phyloP scores from a whole-genome alignment of 345 rosid species.

The Dovyalis caffra region DNA sequence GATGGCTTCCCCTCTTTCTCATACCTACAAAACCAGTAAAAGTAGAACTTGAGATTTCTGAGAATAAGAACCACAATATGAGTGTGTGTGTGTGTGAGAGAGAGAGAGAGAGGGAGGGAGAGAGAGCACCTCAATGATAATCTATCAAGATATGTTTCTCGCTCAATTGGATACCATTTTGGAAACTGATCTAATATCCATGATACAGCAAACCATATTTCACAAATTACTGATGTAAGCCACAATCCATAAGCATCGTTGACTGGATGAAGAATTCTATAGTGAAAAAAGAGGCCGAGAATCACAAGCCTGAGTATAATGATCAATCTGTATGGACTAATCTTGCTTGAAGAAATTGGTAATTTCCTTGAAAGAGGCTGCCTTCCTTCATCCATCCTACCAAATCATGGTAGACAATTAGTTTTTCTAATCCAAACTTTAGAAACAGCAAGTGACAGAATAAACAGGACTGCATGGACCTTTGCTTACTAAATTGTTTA shows the following conservation, averaged over 20 bases:
- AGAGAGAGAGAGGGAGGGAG: neutral
- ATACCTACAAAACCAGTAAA: conserved; percentile 37
- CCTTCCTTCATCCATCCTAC: conserved; percentile 96
- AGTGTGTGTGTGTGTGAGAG: neutral
- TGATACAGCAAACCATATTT: conserved; percentile 93
- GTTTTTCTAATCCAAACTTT: neutral
- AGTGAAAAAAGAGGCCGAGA: conserved; percentile 83
- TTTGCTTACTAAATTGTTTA: neutral
- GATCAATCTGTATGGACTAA: conserved; percentile 77
- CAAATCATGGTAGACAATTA: conserved; percentile 12
- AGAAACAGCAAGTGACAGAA: neutral
- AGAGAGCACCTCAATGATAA: conserved; percentile 52
- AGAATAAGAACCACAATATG: neutral
- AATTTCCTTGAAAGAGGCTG: conserved; percentile 90
- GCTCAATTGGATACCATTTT: conserved; percentile 74
- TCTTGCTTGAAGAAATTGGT: conserved; percentile 76
- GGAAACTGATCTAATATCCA: conserved; percentile 96
- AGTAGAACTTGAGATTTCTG: neutral
- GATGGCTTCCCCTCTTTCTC: conserved; percentile 80
- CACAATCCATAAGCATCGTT: conserved; percentile 72
- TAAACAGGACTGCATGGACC: neutral
- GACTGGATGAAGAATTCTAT: conserved; percentile 83
- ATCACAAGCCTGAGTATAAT: conserved; percentile 68
- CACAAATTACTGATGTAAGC: conserved; percentile 84
- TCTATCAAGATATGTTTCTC: conserved; percentile 89